Evolutionary conservation across 1,139 yeast species (phyloP), one percentile per base, ranked within the genome.

Genomic region (Pichiaceae sp.): DNA sequence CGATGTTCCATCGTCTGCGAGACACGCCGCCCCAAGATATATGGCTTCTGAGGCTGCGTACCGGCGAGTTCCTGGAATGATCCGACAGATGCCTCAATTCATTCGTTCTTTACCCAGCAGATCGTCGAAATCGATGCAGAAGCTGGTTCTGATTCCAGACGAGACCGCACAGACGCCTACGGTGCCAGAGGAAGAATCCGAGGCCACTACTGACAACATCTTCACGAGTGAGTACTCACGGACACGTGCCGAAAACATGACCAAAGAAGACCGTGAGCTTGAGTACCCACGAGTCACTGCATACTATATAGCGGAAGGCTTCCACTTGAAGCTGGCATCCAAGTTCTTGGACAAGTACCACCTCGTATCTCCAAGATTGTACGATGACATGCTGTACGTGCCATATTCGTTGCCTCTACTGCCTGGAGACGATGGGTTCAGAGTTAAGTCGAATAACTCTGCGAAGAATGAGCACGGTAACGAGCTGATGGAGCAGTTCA

Each of bases 381-480:
- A 89, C 50, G 96, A 89, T 56, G 97, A 89, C 50, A 94, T 89
- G 5, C 62, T 91, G 24, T 91, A 87, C 54, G 91, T 86, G 2
- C 95, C 96, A 0, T 91, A 91, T 51, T 72, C 87, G 18, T 64
- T 91, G 33, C 98, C 98, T 0, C 63, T 91, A 25, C 63, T 87
- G 3, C 94, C 96, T 0, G 97, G 97, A 2, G 75, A 73, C 36
- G 89, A 83, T 45, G 95, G 95, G 0, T 81, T 74, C 46, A 64
- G 97, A 39, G 82, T 89, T 7, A 80, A 77, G 53, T 83, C 95
- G 4, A 85, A 86, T 49, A 75, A 83, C 36, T 69, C 85, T 2
- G 77, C 77, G 18, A 79, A 76, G 59, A 66, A 58, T 56, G 70
- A 54, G 64, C 84, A 59, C 59, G 89, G 64, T 57, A 81, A 64